Evolutionary conservation across 2,329 filamentous ascomycete species (phyloP), one percentile per base, ranked within the genome.

Genomic region (Phialophora expanda): DNA sequence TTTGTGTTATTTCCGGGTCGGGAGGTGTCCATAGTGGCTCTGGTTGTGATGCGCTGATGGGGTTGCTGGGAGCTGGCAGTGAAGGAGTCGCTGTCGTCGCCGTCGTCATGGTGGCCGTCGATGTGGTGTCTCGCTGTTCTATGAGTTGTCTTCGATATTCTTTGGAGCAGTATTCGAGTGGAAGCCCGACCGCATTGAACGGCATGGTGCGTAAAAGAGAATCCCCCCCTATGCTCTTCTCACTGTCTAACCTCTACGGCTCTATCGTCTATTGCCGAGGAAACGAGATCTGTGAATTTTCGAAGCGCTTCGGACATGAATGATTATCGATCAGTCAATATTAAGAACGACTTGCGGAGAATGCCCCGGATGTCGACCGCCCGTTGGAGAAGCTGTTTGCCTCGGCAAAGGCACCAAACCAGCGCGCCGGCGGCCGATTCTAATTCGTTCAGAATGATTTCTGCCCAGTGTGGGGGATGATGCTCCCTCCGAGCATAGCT

Each of bases 1-100:
- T 71, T 17, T 67, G 69, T 22, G 69, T 66, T 12, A 59, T 44
- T 22, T 69, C 69, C n/a, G 69, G 68, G 54, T 68, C 41, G 50
- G 64, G 9, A 9, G 66, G 69, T 8, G 58, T 62, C 69, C 69
- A 71, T 58, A 70, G 46, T 12, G 58, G 66, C 24, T 51, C 38
- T n/a, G 61, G 41, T n/a, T 17, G n/a, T 20, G 53, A 34, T 5
- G 17, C 38, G 12, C n/a, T 34, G 24, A 11, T 8, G 8, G 14
- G 34, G 2, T 34, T 30, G n/a, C 22, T n/a, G 17, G 5, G n/a
- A 20, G 24, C 11, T 9, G 28, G 5, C 11, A 28, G 17, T 30
- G 24, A 20, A 8, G 53, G 17, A 32, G 53, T 11, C 3, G 26
- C 0, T 32, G 26, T 17, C 34, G 53, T n/a, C 17, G 38, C 7